A percentile compares a stretch with the other conserved stretches of the same genome.
Conservation (phyloP, 495 filamentous ascomycete species). For the Podospora comata region DNA sequence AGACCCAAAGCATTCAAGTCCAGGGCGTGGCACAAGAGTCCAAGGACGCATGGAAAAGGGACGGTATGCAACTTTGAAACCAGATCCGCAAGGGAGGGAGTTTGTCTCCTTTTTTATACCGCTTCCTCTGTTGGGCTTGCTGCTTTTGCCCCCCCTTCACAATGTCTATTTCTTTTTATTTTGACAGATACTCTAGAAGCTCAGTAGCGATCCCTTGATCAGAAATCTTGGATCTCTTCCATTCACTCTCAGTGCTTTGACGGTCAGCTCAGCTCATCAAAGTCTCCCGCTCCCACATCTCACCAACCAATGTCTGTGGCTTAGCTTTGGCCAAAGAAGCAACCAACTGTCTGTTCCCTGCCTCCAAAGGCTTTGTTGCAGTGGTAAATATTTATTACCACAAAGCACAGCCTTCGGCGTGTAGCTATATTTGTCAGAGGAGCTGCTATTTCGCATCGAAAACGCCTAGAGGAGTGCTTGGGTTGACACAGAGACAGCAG, state of each 20-base stretch:
- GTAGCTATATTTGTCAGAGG: background rate
- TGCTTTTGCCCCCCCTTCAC: background rate
- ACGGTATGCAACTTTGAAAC: constrained; percentile 17
- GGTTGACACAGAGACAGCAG: background rate
- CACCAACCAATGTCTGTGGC: background rate
- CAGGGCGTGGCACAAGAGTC: background rate
- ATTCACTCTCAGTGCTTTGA: background rate
- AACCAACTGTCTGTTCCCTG: background rate
- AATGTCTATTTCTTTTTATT: background rate
- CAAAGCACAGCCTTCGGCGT: background rate
- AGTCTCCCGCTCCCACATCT: background rate
- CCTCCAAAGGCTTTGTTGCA: too few relatives aligned
- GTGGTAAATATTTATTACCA: too few relatives aligned
- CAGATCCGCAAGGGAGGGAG: constrained; percentile 1
- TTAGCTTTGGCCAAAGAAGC: background rate
- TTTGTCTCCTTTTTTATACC: constrained; percentile 5
- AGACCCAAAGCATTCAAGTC: background rate
- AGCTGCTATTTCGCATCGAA: background rate
- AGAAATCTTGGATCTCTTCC: background rate
- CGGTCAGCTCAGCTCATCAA: background rate
- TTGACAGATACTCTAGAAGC: background rate
- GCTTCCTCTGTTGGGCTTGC: background rate
- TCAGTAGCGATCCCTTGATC: background rate
- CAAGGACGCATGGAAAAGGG: constrained; percentile 16
- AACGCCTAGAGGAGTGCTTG: background rate